Evolutionary conservation across 345 rosid genomes (phyloP).

Genomic region (Odontarrhena argentea): DNA sequence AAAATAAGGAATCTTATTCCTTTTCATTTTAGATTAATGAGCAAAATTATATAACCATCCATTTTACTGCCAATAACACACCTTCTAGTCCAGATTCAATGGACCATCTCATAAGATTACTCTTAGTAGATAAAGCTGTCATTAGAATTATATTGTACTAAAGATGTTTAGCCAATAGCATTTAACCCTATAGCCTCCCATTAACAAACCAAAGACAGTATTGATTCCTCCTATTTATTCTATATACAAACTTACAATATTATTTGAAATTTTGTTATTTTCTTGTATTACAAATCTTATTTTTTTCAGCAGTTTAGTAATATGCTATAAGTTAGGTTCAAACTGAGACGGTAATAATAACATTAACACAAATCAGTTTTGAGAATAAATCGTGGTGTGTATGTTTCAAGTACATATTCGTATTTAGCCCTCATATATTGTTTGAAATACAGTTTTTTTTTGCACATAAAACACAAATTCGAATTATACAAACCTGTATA

Average conservation of each 20-base stretch:
- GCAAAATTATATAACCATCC: slow-evolving; percentile 30
- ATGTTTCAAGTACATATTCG: background rate
- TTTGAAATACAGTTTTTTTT: background rate
- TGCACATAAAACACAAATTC: background rate
- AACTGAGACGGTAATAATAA: too few species aligned
- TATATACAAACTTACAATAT: background rate
- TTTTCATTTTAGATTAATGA: slow-evolving; percentile 10
- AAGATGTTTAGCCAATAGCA: slow-evolving; percentile 22
- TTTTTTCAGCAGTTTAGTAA: too few species aligned
- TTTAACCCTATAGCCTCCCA: background rate
- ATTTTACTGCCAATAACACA: slow-evolving; percentile 30
- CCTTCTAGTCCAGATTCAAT: slow-evolving; percentile 28
- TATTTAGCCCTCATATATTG: background rate
- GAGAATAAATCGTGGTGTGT: background rate
- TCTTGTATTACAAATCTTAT: background rate
- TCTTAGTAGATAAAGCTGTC: slow-evolving; percentile 22
- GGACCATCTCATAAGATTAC: slow-evolving; percentile 32
- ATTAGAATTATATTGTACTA: slow-evolving; percentile 17
- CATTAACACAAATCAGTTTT: background rate
- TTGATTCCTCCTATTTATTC: slow-evolving; percentile 13
- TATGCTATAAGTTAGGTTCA: too few species aligned
- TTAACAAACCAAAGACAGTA: slow-evolving; percentile 15
- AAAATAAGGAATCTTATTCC: slow-evolving; percentile 36
- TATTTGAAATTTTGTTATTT: background rate
- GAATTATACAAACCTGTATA: too few species aligned